Base-by-base conservation (phyloP, 2,329 filamentous ascomycete genomes). In the Knoxdaviesia proteae region DNA sequence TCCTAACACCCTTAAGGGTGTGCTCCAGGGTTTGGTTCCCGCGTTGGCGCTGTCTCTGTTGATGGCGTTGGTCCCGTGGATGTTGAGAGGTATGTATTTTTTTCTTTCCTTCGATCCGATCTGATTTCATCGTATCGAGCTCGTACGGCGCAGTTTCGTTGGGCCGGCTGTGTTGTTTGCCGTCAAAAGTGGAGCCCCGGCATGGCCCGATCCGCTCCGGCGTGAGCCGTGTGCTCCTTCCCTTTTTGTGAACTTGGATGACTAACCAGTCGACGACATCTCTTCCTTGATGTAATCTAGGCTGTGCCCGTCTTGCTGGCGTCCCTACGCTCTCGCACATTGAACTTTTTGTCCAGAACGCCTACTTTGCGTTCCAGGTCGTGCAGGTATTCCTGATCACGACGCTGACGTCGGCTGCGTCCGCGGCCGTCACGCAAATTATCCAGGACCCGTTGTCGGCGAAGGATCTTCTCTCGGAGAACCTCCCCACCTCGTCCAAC, bases 361-460 rank as follows among this genome's bases (percentile, higher is more conserved):
- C 71, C 53, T 92, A 84, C 61, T 92, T 87, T 52, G 68, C 71
- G 39, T 84, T 84, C 57, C 80, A 84, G 56, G 72, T 93, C 30
- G 67, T 88, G 7, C 82, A 93, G 55, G 81, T 90, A 36, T 93
- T 93, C 61, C 62, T 93, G 30, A 74, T 93, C 41, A 79, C 82
- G 0, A 88, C 84, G 0, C 54, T 93, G 29, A 73, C 80, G 6
- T 84, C 81, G 7, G 75, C 81, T 1, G 80, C 80, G 4, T 72
- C 79, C 7, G 69, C 78, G 6, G 74, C 83, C 0, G 67, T 76
- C 2, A 61, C 69, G 30, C 51, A 74, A 20, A 77, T 92, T 40
- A 63, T 76, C 9, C 50, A 53, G 34, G 44, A 49, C 9, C 51
- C 51, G 1, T 41, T 50, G 7, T 49, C 48, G 1, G 48, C 49